These are phyloP conservation scores for Lentithecium fluviatile DNA, from an alignment of 495 filamentous ascomycete species.

Conservation along the genomic window DNA sequence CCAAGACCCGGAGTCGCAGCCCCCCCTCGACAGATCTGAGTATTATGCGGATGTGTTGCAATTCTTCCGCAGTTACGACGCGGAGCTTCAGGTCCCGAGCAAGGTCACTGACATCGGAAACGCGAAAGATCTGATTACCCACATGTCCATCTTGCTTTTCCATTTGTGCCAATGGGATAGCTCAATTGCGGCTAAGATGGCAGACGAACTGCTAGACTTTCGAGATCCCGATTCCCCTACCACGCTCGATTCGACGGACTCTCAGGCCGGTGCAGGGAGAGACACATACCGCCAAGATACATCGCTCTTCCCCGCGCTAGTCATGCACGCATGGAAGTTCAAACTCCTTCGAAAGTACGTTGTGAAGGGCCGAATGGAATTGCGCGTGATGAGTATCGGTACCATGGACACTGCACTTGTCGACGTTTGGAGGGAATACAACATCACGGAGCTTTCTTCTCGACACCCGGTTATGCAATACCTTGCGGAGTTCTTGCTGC, in stretches of 20 bases:
- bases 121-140: conserved; percentile 14
- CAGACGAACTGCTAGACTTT: conserved; percentile 24
- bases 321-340: conserved; percentile 70
- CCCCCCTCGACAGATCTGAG: conserved; percentile 1
- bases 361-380: conserved; percentile 82
- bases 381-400: conserved; percentile 71
- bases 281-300: conserved; percentile 3
- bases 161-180: conserved; percentile 17
- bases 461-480: conserved; percentile 60
- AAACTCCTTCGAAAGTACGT: conserved; percentile 66
- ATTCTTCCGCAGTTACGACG: conserved; percentile 22
- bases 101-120: conserved; percentile 24
- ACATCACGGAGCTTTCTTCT: conserved; percentile 43
- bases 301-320: conserved; percentile 41
- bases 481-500: conserved; percentile 64
- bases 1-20: not conserved
- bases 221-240: conserved; percentile 15
- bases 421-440: conserved; percentile 55
- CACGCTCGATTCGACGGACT: not conserved
- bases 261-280: not conserved
- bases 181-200: conserved; percentile 13
- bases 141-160: conserved; percentile 10
- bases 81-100: conserved; percentile 23
- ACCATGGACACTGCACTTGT: conserved; percentile 73
- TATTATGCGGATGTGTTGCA: conserved; percentile 16